Evolutionary conservation across 2,329 filamentous ascomycete species (phyloP).

Genomic region (Nemania serpens): DNA sequence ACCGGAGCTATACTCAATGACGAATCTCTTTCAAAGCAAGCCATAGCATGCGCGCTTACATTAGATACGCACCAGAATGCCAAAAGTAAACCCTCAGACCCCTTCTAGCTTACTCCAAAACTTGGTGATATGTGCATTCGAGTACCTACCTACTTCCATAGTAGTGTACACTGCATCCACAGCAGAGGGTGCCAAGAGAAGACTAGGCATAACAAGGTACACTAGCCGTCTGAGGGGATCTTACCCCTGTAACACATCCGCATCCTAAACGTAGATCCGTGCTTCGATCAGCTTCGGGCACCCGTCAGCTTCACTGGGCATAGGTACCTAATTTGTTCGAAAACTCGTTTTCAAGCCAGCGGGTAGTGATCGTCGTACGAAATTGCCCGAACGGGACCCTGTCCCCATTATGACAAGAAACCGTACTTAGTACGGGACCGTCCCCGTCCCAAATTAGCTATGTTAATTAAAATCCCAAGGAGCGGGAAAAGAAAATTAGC

Average conservation of each 20-base stretch:
- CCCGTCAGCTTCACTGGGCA: constrained; percentile 10
- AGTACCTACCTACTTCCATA: background rate
- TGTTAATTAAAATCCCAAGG: constrained; percentile 1
- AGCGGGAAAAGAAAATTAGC: constrained; percentile 12
- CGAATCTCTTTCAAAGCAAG: constrained; percentile 10
- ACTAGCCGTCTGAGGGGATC: constrained; percentile 6
- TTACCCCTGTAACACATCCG: constrained; percentile 29
- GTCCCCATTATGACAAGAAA: too few species aligned
- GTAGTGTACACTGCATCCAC: background rate
- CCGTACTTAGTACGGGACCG: too few species aligned
- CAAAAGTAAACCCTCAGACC: constrained; percentile 4
- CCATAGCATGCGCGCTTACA: constrained; percentile 5
- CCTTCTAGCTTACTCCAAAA: constrained; percentile 19
- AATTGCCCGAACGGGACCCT: constrained; percentile 1
- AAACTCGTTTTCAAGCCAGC: constrained; percentile 19
- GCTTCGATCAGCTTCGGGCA: constrained; percentile 13
- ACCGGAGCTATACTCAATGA: constrained; percentile 5
- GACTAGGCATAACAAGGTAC: background rate
- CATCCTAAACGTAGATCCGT: constrained; percentile 27
- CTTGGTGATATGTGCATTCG: background rate
- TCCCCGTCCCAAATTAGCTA: background rate
- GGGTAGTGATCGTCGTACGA: constrained; percentile 8
- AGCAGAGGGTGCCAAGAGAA: background rate
- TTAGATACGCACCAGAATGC: constrained; percentile 17
- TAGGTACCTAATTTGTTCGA: constrained; percentile 17